Evolutionary conservation across 23 red algal genomes (phyloP).

Genomic region (Gracilaria gracilis): DNA sequence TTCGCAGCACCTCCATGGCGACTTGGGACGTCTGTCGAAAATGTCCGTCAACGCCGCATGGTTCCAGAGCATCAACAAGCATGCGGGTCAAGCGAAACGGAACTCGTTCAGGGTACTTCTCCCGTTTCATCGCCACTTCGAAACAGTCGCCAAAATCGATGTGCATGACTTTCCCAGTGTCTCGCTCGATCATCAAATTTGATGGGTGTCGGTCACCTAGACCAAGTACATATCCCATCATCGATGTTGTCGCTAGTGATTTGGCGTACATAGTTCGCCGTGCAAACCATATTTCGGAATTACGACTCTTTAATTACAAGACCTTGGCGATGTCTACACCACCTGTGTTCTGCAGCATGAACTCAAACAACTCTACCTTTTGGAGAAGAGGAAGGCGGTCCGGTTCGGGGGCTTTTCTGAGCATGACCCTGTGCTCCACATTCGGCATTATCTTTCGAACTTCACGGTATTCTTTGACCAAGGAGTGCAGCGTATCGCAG

Average conservation of each 20-base stretch:
- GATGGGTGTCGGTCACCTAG: constrained; percentile 96
- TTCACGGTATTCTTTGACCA: constrained; percentile 94
- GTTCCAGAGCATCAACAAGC: constrained; percentile 93
- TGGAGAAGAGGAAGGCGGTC: constrained; percentile 93
- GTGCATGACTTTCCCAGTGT: constrained; percentile 93
- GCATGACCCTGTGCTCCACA: constrained; percentile 94
- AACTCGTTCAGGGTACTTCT: constrained; percentile 97
- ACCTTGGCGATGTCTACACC: constrained; percentile 89
- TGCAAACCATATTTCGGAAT: constrained; percentile 98
- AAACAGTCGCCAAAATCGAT: constrained; percentile 99
- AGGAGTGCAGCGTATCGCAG: constrained; percentile 95
- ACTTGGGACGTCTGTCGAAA: constrained; percentile 90
- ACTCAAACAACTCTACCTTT: constrained; percentile 98
- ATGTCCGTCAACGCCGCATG: constrained; percentile 92
- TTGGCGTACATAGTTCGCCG: constrained; percentile 89
- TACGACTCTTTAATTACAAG: constrained; percentile 92
- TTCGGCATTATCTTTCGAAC: constrained; percentile 92
- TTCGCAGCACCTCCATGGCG: constrained; percentile 85
- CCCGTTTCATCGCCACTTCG: constrained; percentile 93
- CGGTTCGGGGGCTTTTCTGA: constrained; percentile 91
- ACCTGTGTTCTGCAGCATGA: constrained; percentile 88
- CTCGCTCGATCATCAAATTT: constrained; percentile 96
- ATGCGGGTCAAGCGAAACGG: constrained; percentile 97
- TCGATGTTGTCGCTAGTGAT: constrained; percentile 94
- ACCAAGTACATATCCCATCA: constrained; percentile 96